Evolutionary conservation across 306 rosid genomes (phyloP), one percentile per base, ranked within the genome.

Genomic region (Quercus gilva): DNA sequence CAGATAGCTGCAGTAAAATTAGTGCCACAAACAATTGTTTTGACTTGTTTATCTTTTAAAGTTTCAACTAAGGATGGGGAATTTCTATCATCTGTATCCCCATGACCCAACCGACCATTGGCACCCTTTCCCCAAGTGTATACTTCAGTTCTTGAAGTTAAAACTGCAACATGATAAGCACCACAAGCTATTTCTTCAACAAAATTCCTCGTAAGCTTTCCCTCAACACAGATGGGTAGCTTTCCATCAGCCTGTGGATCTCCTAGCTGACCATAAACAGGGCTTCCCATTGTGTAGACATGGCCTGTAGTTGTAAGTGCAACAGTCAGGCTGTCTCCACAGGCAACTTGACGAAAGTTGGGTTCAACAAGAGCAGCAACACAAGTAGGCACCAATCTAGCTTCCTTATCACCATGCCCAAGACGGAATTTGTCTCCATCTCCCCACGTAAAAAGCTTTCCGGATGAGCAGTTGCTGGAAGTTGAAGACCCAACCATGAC

Each of bases 111-210:
- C 49, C 98, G 98, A 69, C 98, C 99, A 89, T 91, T 95, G 76
- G 94, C 92, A 83, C 99, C 99, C 87, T 95, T 95, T 21, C 99
- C 99, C 99, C 99, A 95, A 19, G 99, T 90, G 87, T 87, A 95
- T 78, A 95, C 98, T 85, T 95, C 99, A 70, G 94, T 91, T 88
- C 96, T 95, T 71, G 97, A 91, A 75, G 99, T 95, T 87, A 95
- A 90, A 84, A 88, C 97, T 21, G 94, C 98, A 80, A 90, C 94
- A 84, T 95, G 99, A 86, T 90, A 95, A 23, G 99, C 96, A 78
- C 99, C 99, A 87, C 99, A 95, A 73, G 98, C 90, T 80, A 95
- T 90, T 87, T 95, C 99, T 85, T 95, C 99, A 85, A 95, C 99
- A 55, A 87, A 90, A 87, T 92, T 91, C 82, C 90, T 93, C 5